A percentile compares a stretch with the other conserved stretches of the same genome.
These are phyloP conservation scores for Cryptococcus sp. DNA, from an alignment of 1,284 basidiomycete species.

Conservation along the genomic window DNA sequence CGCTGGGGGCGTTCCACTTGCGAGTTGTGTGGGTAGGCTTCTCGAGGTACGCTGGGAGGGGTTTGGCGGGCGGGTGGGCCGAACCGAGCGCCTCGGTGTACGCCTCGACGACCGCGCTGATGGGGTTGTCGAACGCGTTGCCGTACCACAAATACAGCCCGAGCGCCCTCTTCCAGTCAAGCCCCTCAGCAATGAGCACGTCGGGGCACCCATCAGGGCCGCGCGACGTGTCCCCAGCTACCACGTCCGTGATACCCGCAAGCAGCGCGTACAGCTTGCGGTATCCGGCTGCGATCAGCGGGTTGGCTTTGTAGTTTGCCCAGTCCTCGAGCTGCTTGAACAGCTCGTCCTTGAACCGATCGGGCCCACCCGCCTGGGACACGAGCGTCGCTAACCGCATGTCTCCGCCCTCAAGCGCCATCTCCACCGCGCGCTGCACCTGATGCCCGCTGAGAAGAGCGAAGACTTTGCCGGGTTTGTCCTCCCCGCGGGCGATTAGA, in stretches of 20 bases:
- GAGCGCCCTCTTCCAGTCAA: conserved; percentile 95
- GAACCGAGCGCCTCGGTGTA: conserved; percentile 60
- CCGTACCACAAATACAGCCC: conserved; percentile 91
- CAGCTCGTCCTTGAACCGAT: conserved; percentile 71
- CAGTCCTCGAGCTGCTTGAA: conserved; percentile 76
- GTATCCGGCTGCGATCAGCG: conserved; percentile 65
- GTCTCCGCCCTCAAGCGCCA: conserved; percentile 71
- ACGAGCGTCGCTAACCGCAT: conserved; percentile 88
- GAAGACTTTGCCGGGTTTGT: conserved; percentile 62
- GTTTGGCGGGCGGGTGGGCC: conserved; percentile 54
- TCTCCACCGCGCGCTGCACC: conserved; percentile 73
- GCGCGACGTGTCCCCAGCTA: conserved; percentile 57
- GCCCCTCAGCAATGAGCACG: conserved; percentile 67
- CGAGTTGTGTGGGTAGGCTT: conserved; percentile 28
- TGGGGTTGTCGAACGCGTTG: conserved; percentile 66
- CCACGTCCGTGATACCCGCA: conserved; percentile 68
- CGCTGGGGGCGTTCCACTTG: conserved; percentile 43
- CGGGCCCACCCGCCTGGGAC: conserved; percentile 80
- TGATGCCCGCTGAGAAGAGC: conserved; percentile 83
- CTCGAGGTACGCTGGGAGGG: conserved; percentile 67
- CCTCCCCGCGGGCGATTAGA: conserved; percentile 56
- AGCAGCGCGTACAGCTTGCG: conserved; percentile 82
- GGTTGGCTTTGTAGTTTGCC: conserved; percentile 72
- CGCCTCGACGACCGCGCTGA: conserved; percentile 65
- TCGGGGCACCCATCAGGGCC: conserved; percentile 62